Conservation (phyloP, 768 basidiomycete genomes). For the Termitomyces sp. region DNA sequence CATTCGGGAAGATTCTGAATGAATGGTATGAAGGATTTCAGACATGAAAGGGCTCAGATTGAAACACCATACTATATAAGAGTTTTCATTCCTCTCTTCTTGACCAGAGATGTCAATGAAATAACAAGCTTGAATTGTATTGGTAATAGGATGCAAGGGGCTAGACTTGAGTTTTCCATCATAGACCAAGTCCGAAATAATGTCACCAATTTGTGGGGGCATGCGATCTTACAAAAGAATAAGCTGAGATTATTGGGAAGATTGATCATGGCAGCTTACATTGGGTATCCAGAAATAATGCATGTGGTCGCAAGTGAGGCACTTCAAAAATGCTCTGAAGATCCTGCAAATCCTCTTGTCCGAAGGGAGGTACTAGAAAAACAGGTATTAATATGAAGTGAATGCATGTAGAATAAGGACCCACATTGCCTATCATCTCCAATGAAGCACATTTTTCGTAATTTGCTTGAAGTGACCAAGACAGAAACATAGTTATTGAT, state of each 20-base stretch:
- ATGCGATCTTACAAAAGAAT: constrained; percentile 60
- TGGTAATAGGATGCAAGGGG: constrained; percentile 44
- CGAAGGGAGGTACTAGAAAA: constrained; percentile 73
- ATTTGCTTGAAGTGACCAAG: constrained; percentile 28
- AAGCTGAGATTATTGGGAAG: constrained; percentile 7
- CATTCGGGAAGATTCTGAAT: constrained; percentile 59
- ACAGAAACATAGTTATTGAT: constrained; percentile 47
- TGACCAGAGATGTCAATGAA: constrained; percentile 57
- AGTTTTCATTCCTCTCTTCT: constrained; percentile 29
- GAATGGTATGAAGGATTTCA: neutral
- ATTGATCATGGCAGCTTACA: constrained; percentile 49
- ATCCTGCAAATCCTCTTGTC: constrained; percentile 60
- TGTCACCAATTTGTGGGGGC: constrained; percentile 74
- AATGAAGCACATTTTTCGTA: constrained; percentile 59
- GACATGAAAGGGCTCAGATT: neutral
- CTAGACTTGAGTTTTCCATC: constrained; percentile 53
- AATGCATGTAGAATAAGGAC: constrained; percentile 16
- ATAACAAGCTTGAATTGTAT: constrained; percentile 44
- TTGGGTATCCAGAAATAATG: constrained; percentile 66
- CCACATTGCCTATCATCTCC: constrained; percentile 66
- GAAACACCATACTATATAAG: constrained; percentile 29
- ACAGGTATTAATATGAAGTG: constrained; percentile 12
- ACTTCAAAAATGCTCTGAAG: constrained; percentile 79
- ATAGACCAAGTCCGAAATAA: constrained; percentile 71
- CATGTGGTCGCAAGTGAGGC: constrained; percentile 45